phyloP scores from a whole-genome alignment of 805 yeast species.

The Nakazawaea holstii region DNA sequence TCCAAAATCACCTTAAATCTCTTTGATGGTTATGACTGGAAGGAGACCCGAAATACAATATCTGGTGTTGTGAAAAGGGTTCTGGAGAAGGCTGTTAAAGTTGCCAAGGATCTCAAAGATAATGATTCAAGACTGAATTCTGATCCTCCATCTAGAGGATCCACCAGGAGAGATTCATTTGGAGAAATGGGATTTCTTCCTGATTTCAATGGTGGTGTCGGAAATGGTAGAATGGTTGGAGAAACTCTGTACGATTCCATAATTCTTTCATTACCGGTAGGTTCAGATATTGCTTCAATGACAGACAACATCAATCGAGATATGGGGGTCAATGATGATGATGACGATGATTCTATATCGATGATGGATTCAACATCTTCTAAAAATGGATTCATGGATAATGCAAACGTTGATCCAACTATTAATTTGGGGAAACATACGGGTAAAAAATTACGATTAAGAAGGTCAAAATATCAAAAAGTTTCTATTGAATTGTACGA shows the following conservation, averaged over 20 bases:
- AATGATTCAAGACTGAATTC: background rate
- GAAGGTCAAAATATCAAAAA: conserved; percentile 61
- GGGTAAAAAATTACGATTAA: conserved; percentile 46
- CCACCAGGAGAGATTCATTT: conserved; percentile 5
- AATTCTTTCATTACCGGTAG: conserved; percentile 54
- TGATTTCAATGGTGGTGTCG: conserved; percentile 14
- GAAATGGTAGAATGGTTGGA: conserved; percentile 34
- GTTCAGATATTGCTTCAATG: conserved; percentile 38
- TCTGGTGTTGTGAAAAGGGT: conserved; percentile 58
- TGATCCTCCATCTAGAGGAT: conserved; percentile 2
- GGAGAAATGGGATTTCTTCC: conserved; percentile 7
- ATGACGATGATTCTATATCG: background rate
- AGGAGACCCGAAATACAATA: conserved; percentile 63
- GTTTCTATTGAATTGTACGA: conserved; percentile 49
- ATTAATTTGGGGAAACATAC: conserved; percentile 26
- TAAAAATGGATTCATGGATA: background rate
- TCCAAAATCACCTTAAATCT: conserved; percentile 41
- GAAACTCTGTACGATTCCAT: conserved; percentile 78
- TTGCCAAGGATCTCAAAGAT: background rate
- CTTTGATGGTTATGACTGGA: conserved; percentile 94
- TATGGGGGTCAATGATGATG: conserved; percentile 15
- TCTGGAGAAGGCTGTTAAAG: conserved; percentile 41
- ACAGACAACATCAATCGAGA: conserved; percentile 50
- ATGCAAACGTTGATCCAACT: conserved; percentile 16
- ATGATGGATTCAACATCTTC: background rate